Conservation (phyloP, 179 eudicot species). For the Silene coronaria region DNA sequence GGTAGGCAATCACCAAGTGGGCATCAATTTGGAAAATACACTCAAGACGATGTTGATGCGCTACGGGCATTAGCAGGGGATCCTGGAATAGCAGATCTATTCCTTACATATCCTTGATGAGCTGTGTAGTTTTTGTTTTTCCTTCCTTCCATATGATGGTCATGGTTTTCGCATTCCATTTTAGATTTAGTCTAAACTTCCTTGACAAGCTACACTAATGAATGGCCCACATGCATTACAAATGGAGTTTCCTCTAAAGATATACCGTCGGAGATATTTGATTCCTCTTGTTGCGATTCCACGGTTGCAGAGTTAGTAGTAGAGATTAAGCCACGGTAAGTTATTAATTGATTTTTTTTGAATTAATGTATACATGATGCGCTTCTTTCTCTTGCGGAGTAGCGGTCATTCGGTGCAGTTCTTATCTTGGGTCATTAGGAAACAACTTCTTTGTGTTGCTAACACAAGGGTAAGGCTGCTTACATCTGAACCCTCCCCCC, state of each 20-base stretch:
- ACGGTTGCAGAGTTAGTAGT: constrained; percentile 68
- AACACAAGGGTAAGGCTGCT: no score
- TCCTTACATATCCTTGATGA: constrained; percentile 79
- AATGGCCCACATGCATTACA: constrained; percentile 85
- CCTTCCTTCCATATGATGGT: background rate
- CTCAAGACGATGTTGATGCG: constrained; percentile 88
- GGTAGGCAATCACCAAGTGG: constrained; percentile 76
- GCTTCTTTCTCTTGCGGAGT: no score
- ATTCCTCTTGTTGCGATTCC: constrained; percentile 47
- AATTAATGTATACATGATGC: background rate
- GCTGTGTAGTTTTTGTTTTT: background rate
- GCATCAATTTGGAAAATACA: constrained; percentile 73
- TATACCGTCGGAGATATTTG: constrained; percentile 48
- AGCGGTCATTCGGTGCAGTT: no score
- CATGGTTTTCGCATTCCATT: background rate
- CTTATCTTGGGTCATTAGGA: no score
- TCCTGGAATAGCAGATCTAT: constrained; percentile 69
- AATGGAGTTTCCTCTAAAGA: constrained; percentile 50
- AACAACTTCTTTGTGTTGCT: no score
- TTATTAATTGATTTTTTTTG: constrained; percentile 15
- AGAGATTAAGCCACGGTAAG: constrained; percentile 94
- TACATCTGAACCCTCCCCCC: no score
- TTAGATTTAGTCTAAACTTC: constrained; percentile 18
- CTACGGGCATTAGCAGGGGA: constrained; percentile 90
- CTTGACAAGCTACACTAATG: constrained; percentile 74